Evolutionary conservation across 148 eudicot species (phyloP).

Genomic region (Pouteria glomerata): DNA sequence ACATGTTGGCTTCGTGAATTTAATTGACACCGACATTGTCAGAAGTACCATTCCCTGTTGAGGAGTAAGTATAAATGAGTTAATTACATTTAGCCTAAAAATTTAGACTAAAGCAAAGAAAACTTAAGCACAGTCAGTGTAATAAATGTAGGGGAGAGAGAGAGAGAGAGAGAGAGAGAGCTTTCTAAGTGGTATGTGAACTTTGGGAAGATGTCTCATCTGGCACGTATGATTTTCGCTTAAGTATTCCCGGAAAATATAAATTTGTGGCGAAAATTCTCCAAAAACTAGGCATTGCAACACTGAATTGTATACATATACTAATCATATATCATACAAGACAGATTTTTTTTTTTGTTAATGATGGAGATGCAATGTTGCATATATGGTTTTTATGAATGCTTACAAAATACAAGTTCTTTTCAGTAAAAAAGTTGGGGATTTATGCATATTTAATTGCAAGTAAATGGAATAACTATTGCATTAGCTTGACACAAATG

Average conservation of each 20-base stretch:
- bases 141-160: no score
- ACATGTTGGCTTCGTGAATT: constrained; percentile 57
- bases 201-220: background rate
- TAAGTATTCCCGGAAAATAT: background rate
- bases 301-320: no score
- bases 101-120: background rate
- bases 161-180: no score
- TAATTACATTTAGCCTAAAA: background rate
- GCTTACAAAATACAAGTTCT: background rate
- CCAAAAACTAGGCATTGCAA: background rate
- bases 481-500: no score
- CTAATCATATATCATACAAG: no score
- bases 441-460: no score
- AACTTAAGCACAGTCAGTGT: background rate
- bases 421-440: no score
- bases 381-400: background rate
- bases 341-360: background rate
- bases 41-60: constrained; percentile 72
- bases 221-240: background rate
- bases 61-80: background rate
- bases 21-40: constrained; percentile 62
- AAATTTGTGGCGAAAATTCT: background rate
- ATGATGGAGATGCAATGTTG: background rate
- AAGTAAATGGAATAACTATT: no score
- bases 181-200: background rate